phyloP scores from a whole-genome alignment of 2,329 filamentous ascomycete species.

The Elsinoe ampelina region DNA sequence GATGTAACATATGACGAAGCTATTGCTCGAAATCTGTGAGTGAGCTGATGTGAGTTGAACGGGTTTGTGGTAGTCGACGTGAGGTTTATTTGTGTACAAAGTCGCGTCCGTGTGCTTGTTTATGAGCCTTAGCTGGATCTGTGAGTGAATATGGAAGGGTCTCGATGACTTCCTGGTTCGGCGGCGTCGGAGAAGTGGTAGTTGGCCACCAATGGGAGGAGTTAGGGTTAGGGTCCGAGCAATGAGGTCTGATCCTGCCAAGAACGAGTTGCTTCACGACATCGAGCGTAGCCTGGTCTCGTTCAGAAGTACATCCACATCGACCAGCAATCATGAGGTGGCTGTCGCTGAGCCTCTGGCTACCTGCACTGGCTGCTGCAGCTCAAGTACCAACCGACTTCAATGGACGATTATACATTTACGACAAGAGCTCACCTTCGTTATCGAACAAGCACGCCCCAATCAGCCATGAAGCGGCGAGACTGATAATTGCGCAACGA shows the following conservation, averaged over 20 bases:
- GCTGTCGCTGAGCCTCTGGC: slow-evolving; percentile 31
- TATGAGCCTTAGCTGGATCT: background rate
- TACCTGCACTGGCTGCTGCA: slow-evolving; percentile 33
- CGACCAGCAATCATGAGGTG: slow-evolving; percentile 33
- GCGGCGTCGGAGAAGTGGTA: background rate
- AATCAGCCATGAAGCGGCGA: slow-evolving; percentile 31
- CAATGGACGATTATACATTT: slow-evolving; percentile 30
- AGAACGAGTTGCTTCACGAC: slow-evolving; percentile 3
- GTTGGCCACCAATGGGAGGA: background rate
- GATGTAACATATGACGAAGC: background rate
- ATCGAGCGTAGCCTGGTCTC: background rate
- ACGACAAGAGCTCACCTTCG: slow-evolving; percentile 23
- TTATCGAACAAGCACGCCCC: slow-evolving; percentile 11
- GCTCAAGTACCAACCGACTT: slow-evolving; percentile 21
- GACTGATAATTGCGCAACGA: slow-evolving; percentile 43
- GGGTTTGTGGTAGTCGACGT: background rate
- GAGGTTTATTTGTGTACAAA: slow-evolving; percentile 3
- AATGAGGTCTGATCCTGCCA: background rate
- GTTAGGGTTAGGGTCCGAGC: background rate
- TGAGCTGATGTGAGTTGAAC: background rate
- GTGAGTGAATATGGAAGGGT: background rate
- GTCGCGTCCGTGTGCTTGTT: slow-evolving; percentile 6
- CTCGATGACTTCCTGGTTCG: slow-evolving; percentile 3
- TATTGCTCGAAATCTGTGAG: background rate
- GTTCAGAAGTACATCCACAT: background rate